Base-by-base conservation (phyloP, 768 basidiomycete genomes). In the Russula griseocarnosa region DNA sequence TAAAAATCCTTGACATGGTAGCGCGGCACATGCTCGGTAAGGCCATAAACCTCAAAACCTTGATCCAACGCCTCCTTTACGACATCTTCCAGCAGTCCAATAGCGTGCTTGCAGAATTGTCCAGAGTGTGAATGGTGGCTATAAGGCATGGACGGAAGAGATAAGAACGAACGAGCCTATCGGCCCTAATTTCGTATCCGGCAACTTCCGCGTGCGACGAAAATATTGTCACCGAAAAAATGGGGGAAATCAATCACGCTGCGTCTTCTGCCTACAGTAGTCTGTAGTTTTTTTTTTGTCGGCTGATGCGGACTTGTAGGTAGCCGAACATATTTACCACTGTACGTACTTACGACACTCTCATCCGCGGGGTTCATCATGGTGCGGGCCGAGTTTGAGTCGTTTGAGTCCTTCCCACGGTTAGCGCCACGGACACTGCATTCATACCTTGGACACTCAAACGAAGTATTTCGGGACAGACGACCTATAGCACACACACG, bases 81-180 rank as follows among this genome's bases (percentile, higher is more conserved):
- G 18, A 94, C 87, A 5, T 91, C 85, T 70, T 94, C 87, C 44
- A 99, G 79, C 1, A 79, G 77, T 8, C 94, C 94, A 14, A 79
- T 78, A 3, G 93, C 96, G 71, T 98, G 95, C 67, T 85, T 87
- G 78, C 95, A 96, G 76, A 94, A 96, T 71, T 95, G 87, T 34
- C 94, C 94, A 0, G 92, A 96, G 71, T 97, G 94, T 22, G 90
- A 93, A 74, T 94, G 93, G 72, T 92, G 92, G 71, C 87, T 90
- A 70, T 84, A 77, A 63, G 86, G 87, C 83, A 84, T 85, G 55
- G 34, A 24, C 20, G 18, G 49, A 47, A 46, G 5, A n/a, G 49
- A 53, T 16, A 50, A 28, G 26, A 56, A 63, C 9, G 44, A 11
- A 47, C 4, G 46, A 47, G 1, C 22, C n/a, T 22, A 44, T n/a